Evolutionary conservation across 78 protist genomes (phyloP).

Genomic region (Monosiga brevicollis): DNA sequence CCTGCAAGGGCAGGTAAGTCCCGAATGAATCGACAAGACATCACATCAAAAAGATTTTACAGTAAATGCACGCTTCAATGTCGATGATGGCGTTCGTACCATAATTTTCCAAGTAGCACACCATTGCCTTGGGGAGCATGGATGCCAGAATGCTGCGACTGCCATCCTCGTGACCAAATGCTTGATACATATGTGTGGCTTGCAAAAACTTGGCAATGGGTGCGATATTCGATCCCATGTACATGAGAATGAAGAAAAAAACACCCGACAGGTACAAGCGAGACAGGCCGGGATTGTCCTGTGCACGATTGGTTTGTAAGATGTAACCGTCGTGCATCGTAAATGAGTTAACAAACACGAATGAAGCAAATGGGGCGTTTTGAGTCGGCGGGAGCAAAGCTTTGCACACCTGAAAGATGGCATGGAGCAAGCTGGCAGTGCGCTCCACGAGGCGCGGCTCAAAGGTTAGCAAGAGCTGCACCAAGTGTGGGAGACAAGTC

Average conservation of each 20-base stretch:
- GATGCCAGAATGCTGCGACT: constrained; percentile 39
- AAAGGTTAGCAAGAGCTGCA: constrained; percentile 53
- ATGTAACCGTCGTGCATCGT: too few relatives aligned
- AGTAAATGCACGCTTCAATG: too few relatives aligned
- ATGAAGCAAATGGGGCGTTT: too few relatives aligned
- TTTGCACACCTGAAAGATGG: not conserved
- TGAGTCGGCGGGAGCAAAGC: too few relatives aligned
- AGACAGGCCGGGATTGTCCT: constrained; percentile 20
- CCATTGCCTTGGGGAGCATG: constrained; percentile 66
- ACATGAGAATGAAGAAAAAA: constrained; percentile 61
- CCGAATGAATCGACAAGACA: too few relatives aligned
- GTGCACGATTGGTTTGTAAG: too few relatives aligned
- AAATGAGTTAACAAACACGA: too few relatives aligned
- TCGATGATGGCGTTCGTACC: too few relatives aligned
- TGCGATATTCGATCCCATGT: constrained; percentile 59
- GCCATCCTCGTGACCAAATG: constrained; percentile 12
- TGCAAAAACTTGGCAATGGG: constrained; percentile 37
- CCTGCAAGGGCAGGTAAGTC: too few relatives aligned
- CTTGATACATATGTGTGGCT: constrained; percentile 51
- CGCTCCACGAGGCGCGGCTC: constrained; percentile 56
- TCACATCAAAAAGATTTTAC: too few relatives aligned
- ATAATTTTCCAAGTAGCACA: constrained; percentile 51
- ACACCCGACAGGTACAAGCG: constrained; percentile 62
- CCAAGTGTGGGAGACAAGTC: constrained; percentile 60
- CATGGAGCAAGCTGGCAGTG: not conserved